Evolutionary conservation across 352 stramenopile species (phyloP), one percentile per base, ranked within the genome.

Genomic region (Phytophthora vignae): DNA sequence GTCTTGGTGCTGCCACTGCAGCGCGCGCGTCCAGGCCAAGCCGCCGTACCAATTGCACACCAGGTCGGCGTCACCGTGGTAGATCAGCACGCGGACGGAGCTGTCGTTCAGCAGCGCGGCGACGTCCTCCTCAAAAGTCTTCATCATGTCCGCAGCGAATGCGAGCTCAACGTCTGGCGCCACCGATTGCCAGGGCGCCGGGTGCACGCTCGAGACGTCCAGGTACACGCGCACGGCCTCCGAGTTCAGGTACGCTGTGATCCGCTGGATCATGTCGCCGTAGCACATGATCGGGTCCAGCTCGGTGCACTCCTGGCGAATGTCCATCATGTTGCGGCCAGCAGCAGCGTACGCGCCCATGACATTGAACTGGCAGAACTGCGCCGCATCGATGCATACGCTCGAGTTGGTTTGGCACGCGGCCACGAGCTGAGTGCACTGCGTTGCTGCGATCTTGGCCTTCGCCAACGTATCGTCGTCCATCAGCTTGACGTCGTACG

Each of bases 41-140:
- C 98, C 98, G 11, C 96, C 97, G 42, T 98, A 72, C 85, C 97
- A 99, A 71, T 99, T 99, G 84, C 95, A 99, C 69, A 99, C 97
- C 65, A 98, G 95, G 69, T 99, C 97, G 19, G 94, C 84, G 75
- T 99, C 97, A 46, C 97, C 97, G n/a, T 94, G 88, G 82, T 99
- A 99, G 61, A 99, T 96, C 14, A 99, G 78, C 27, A 98, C 94
- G 6, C 83, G 83, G 15, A 91, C 66, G 2, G 59, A 70, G 40
- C 60, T 71, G 22, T 74, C 75, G 7, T 82, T 61, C 12, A 99
- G 79, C 58, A 99, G 73, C 38, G 92, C 90, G 1, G 84, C 82
- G n/a, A 99, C 77, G 52, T 93, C 87, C 17, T 84, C 60, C 27
- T 93, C 82, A 68, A 97, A 98, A 48, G 94, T 82, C 73, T 97